Evolutionary conservation across 1,284 basidiomycete species (phyloP), one percentile per base, ranked within the genome.

Genomic region (Schizopora paradoxa): DNA sequence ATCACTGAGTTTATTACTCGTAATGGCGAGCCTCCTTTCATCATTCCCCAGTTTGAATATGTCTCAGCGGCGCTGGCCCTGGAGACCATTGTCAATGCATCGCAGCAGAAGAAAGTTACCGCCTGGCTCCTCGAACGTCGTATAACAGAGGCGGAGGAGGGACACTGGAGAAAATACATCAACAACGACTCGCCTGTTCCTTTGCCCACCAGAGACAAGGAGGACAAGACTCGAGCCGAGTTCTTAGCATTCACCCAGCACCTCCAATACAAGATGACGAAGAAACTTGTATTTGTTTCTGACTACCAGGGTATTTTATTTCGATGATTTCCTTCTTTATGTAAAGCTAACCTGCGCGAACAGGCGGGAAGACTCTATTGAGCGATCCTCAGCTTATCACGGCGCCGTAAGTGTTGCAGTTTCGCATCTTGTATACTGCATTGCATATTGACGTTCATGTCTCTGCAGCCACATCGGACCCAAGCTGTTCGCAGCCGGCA

Each of bases 141-240:
- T n/a, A n/a, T n/a, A n/a, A n/a, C n/a, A n/a, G n/a, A n/a, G n/a
- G n/a, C n/a, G n/a, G n/a, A n/a, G n/a, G n/a, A n/a, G n/a, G n/a
- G n/a, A n/a, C n/a, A n/a, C n/a, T n/a, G n/a, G n/a, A n/a, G n/a
- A 56, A 66, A 66, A 43, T 66, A 58, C 43, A 53, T 66, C 13
- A 54, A 60, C 41, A 66, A 66, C 32, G 45, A 48, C 23, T 36
- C 43, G 0, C 25, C 43, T 0, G n/a, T n/a, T n/a, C 54, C 52
- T 11, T 22, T 49, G n/a, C 16, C 13, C 3, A 29, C 47, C 14
- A 22, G 22, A 1, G 47, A 51, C 2, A 36, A 43, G 4, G 43
- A 35, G 0, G 47, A 53, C 2, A 21, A 29, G 6, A 7, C 49
- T 1, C 27, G 56, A 1, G 61, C 59, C 0, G 13, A 54, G 13